Conservation (phyloP, 2,329 filamentous ascomycete genomes). For the Colletotrichum sp. region DNA sequence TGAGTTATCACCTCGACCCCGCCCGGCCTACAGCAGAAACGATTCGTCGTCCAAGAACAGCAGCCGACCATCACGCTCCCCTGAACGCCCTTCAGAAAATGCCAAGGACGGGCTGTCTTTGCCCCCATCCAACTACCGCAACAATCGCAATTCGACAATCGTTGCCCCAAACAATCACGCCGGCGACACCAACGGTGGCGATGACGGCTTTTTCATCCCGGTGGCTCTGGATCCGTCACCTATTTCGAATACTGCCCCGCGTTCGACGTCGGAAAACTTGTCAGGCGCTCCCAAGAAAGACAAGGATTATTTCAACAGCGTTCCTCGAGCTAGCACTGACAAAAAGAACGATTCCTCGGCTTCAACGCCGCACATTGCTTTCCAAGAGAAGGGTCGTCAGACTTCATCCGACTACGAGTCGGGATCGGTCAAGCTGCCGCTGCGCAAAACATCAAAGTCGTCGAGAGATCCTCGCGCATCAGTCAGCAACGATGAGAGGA, state of each 20-base stretch:
- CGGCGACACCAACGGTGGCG: slow-evolving; percentile 46
- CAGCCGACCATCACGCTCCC: slow-evolving; percentile 58
- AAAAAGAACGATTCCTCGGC: slow-evolving; percentile 54
- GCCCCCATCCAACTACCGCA: slow-evolving; percentile 78
- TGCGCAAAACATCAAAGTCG: slow-evolving; percentile 54
- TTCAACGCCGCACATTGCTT: slow-evolving; percentile 87
- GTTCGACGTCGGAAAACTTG: slow-evolving; percentile 54
- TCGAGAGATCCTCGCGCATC: slow-evolving; percentile 28
- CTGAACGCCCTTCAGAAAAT: slow-evolving; percentile 53
- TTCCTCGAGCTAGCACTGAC: slow-evolving; percentile 48
- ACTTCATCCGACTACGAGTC: slow-evolving; percentile 66
- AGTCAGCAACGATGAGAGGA: slow-evolving; percentile 38
- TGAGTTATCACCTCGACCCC: slow-evolving; percentile 71
- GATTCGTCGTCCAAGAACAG: slow-evolving; percentile 62
- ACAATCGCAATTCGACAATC: slow-evolving; percentile 75
- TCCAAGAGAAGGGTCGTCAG: slow-evolving; percentile 81
- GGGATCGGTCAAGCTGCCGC: slow-evolving; percentile 45
- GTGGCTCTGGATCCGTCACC: slow-evolving; percentile 76
- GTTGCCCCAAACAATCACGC: slow-evolving; percentile 48
- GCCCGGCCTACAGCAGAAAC: slow-evolving; percentile 53
- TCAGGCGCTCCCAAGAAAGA: slow-evolving; percentile 52
- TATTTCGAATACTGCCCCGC: slow-evolving; percentile 58
- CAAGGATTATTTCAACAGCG: slow-evolving; percentile 63
- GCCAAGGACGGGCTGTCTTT: slow-evolving; percentile 66
- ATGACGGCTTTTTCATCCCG: slow-evolving; percentile 76